These are phyloP conservation scores for Diplotaxis tenuifolia DNA, from an alignment of 345 rosid genomes.

Conservation along the genomic window DNA sequence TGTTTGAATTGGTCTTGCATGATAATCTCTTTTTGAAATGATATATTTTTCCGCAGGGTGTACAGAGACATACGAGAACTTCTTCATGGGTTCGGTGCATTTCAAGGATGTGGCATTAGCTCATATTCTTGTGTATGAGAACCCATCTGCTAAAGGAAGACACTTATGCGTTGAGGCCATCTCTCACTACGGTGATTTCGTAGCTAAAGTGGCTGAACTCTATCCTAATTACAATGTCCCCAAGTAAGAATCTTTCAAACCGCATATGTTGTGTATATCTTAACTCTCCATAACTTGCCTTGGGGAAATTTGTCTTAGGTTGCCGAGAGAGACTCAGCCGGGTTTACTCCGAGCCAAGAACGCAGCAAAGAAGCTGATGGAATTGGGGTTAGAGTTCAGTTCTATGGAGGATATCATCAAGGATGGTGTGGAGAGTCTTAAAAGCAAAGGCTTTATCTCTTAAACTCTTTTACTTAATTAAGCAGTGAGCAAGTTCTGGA, in stretches of 20 bases:
- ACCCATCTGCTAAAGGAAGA: conserved; percentile 72
- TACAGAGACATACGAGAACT: conserved; percentile 66
- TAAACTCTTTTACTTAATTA: conserved; percentile 13
- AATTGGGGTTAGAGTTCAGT: conserved; percentile 69
- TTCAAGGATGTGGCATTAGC: conserved; percentile 90
- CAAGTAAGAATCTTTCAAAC: conserved; percentile 45
- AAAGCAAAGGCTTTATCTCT: conserved; percentile 65
- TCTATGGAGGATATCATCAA: conserved; percentile 81
- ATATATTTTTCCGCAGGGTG: conserved; percentile 57
- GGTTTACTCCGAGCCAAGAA: conserved; percentile 68
- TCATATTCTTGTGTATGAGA: conserved; percentile 84
- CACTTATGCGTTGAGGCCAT: conserved; percentile 85
- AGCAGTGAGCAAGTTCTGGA: conserved; percentile 4
- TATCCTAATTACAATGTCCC: conserved; percentile 83
- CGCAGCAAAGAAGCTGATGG: conserved; percentile 69
- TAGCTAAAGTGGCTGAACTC: conserved; percentile 83
- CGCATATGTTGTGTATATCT: neutral
- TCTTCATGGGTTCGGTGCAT: conserved; percentile 88
- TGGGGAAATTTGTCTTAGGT: conserved; percentile 23
- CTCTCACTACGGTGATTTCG: conserved; percentile 89
- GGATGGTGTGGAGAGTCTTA: conserved; percentile 74
- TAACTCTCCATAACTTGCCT: neutral
- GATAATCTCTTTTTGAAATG: neutral
- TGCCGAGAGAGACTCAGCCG: conserved; percentile 81
- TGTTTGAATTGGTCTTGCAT: neutral